Conservation (phyloP, 2,329 filamentous ascomycete genomes). For the Paramyrothecium roridum region DNA sequence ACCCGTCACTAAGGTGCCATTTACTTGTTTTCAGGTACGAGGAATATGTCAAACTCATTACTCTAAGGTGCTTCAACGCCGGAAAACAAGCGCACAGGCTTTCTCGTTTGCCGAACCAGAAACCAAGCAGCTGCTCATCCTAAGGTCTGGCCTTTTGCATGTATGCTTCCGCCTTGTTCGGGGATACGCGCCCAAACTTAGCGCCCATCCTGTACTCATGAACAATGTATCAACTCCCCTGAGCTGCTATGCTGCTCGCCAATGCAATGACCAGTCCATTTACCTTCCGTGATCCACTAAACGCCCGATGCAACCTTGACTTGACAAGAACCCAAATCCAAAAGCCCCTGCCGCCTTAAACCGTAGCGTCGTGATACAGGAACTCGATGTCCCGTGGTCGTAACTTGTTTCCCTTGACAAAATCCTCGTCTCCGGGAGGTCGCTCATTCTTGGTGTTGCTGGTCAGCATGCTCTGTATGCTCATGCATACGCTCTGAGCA, state of each 20-base stretch:
- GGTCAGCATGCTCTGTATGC: conserved; percentile 96
- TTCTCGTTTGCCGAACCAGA: too few relatives aligned
- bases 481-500: conserved; percentile 95
- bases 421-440: conserved; percentile 85
- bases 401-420: conserved; percentile 75
- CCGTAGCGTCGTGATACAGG: conserved; percentile 85
- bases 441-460: conserved; percentile 90
- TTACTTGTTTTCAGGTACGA: too few relatives aligned
- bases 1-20: too few relatives aligned
- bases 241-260: background rate
- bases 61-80: too few relatives aligned
- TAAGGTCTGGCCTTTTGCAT: too few relatives aligned
- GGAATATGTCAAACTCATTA: too few relatives aligned
- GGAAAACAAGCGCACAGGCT: too few relatives aligned
- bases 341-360: conserved; percentile 36
- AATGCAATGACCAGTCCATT: background rate
- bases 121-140: too few relatives aligned
- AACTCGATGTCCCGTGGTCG: conserved; percentile 89
- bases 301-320: background rate
- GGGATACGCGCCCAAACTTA: too few relatives aligned
- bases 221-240: background rate
- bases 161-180: too few relatives aligned
- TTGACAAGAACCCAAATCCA: background rate
- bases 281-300: background rate
- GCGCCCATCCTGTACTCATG: background rate